phyloP scores from a whole-genome alignment of 108 stramenopile genomes.

The Schizochytrium sp. region DNA sequence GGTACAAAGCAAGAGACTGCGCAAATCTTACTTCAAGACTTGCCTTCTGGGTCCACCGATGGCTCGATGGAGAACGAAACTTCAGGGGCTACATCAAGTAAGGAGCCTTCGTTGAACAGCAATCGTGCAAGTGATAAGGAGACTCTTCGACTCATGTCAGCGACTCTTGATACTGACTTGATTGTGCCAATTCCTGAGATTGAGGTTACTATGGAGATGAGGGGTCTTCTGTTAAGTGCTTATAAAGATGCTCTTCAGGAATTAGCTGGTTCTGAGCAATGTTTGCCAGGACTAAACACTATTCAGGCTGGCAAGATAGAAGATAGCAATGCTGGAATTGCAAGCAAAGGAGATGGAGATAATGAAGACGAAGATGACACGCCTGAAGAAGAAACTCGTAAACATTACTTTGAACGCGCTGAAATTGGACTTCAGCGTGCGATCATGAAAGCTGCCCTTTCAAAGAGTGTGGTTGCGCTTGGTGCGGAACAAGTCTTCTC shows the following conservation, averaged over 20 bases:
- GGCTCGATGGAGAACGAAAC: neutral
- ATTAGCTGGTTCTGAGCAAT: neutral
- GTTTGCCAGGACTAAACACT: too few species aligned
- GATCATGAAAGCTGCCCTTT: neutral
- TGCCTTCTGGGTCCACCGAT: neutral
- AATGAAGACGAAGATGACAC: neutral
- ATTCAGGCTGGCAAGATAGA: too few species aligned
- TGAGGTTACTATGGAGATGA: neutral
- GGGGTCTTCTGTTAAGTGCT: neutral
- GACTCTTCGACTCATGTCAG: constrained; percentile 28
- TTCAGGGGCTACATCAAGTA: neutral
- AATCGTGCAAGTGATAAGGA: neutral
- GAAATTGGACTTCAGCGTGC: neutral
- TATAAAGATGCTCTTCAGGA: neutral
- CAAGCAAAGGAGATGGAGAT: neutral
- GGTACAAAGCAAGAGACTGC: constrained; percentile 9
- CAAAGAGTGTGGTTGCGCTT: neutral
- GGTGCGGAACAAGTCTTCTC: constrained; percentile 1
- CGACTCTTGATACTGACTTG: constrained; percentile 26
- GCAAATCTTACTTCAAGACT: constrained; percentile 24
- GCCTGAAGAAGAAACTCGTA: neutral
- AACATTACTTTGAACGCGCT: neutral
- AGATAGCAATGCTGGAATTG: neutral
- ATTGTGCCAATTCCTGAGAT: constrained; percentile 22
- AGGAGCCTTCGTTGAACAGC: neutral